These are phyloP conservation scores for Pleoardoris graminearum DNA, from an alignment of 2,329 filamentous ascomycete species.

Conservation along the genomic window DNA sequence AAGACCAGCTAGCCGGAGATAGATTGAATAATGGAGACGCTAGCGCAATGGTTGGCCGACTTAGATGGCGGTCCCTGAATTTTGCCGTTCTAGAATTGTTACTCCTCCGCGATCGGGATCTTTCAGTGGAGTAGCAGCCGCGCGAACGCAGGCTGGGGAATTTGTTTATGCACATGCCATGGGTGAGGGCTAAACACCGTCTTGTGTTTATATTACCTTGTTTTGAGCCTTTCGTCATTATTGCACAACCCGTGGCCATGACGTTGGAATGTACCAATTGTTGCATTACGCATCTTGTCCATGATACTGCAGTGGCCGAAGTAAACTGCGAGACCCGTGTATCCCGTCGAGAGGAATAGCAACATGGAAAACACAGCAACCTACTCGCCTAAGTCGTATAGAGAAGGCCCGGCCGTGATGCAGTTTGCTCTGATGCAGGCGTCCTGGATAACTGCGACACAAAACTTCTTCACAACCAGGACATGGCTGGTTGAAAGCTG, in stretches of 20 bases:
- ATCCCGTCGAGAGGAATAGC: no score
- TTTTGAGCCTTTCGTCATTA: not conserved
- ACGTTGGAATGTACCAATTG: not conserved
- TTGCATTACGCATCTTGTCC: no score
- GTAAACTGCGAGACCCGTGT: no score
- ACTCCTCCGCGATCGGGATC: slow-evolving; percentile 1
- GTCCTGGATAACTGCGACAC: not conserved
- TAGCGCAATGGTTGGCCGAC: not conserved
- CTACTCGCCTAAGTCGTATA: no score
- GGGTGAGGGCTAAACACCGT: not conserved
- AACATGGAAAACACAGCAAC: no score
- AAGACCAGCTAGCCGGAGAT: not conserved
- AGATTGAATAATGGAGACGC: not conserved
- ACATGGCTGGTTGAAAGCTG: not conserved
- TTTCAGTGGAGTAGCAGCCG: not conserved
- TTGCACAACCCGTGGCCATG: not conserved
- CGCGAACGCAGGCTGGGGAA: not conserved
- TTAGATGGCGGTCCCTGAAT: not conserved
- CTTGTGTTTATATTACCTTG: not conserved
- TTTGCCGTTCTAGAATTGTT: not conserved
- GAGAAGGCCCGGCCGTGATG: no score
- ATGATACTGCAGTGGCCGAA: not conserved
- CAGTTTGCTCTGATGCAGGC: not conserved
- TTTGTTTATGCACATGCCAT: not conserved
- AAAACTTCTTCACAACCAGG: not conserved